Base-by-base conservation (phyloP, 345 rosid genomes). In the Anacardium occidentale region DNA sequence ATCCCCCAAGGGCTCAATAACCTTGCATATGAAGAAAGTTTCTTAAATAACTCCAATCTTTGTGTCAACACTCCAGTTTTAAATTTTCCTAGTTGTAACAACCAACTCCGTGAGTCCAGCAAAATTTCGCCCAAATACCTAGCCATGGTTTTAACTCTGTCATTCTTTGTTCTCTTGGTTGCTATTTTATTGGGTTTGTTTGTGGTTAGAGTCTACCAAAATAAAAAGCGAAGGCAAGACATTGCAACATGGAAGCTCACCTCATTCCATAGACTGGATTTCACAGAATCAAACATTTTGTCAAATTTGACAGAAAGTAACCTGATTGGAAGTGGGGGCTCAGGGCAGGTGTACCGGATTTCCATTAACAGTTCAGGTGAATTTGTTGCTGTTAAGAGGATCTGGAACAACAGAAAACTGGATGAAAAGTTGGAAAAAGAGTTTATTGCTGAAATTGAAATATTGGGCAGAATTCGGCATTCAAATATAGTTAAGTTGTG, bases 301-400 rank as follows among this genome's bases (percentile, higher is more conserved):
- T 75, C 86, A 42, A 89, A 77, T 65, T 72, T 94, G 82, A 84
- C 83, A 66, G 99, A 94, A 40, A 62, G 66, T 17, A 90, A 91
- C 57, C 80, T 90, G 79, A 84, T 94, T 5, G 99, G 99, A 57
- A 90, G 94, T 45, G 99, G 99, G 2, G 98, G 98, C 20, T 89
- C 96, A 1, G 98, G 98, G 20, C 90, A 92, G 74, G 95, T 94
- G 24, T 92, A 92, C 81, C 84, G 85, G 62, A 78, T 88, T 20
- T 40, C 74, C 3, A 45, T 81, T 59, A 83, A 77, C n/a, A 11
- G 66, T 10, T 64, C 83, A 0, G 94, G 86, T 13, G 78, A 87
- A 25, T 82, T 26, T n/a, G 87, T 94, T 12, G 99, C 99, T 5
- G 99, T 94, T 34, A 94, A 94, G 81, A 86, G 80, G 87, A 89